These are phyloP conservation scores for Trichoderma brevicompactum DNA, from an alignment of 2,329 filamentous ascomycete species.

Conservation along the genomic window DNA sequence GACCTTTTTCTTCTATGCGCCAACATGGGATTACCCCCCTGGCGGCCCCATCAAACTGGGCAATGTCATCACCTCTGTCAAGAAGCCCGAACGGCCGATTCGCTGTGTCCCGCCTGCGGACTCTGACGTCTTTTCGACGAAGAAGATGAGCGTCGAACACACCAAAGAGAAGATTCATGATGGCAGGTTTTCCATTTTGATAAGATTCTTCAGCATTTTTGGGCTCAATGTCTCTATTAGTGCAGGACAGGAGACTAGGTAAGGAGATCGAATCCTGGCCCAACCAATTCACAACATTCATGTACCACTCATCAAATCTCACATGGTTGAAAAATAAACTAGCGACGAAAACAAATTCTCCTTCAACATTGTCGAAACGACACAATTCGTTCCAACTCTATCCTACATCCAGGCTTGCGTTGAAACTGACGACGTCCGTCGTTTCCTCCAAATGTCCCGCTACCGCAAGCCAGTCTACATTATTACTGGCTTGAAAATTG, in stretches of 20 bases:
- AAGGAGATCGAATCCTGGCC: neutral
- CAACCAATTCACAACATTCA: neutral
- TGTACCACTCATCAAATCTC: neutral
- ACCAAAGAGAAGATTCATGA: neutral
- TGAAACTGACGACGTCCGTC: neutral
- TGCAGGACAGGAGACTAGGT: neutral
- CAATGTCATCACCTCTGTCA: constrained; percentile 30
- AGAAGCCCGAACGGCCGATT: constrained; percentile 29
- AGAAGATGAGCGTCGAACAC: constrained; percentile 12
- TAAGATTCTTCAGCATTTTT: neutral
- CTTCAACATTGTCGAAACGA: neutral
- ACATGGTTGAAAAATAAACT: neutral
- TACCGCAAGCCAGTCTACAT: neutral
- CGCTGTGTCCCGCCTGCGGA: constrained; percentile 2
- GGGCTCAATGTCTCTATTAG: neutral
- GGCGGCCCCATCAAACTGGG: constrained; percentile 31
- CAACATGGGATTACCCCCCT: constrained; percentile 31
- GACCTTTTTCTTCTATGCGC: constrained; percentile 29
- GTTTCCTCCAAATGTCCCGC: constrained; percentile 1
- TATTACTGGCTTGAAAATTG: neutral
- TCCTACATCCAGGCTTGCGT: neutral
- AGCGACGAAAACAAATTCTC: neutral
- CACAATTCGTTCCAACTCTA: neutral
- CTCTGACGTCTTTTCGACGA: constrained; percentile 5
- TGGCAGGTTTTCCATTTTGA: neutral